Percentiles rank a stretch among this genome's conserved stretches.
Conservation (phyloP, 2,329 filamentous ascomycete genomes). For the Amauroascus verrucosus region DNA sequence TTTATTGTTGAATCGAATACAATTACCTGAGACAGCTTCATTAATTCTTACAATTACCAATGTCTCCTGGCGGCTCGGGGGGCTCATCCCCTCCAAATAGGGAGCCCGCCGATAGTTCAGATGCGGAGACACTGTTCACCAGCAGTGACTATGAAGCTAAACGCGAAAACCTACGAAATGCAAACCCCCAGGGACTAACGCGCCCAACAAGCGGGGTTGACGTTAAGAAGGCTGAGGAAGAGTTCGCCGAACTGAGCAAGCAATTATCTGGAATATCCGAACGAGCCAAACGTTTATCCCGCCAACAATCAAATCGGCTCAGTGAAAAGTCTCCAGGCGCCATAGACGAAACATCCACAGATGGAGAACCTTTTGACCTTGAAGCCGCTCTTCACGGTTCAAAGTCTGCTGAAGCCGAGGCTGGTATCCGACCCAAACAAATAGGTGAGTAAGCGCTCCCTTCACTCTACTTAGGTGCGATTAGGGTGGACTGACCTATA, state of each 20-base stretch:
- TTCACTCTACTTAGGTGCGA: neutral
- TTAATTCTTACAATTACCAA: neutral
- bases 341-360: conserved; percentile 43
- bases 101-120: conserved; percentile 18
- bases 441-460: conserved; percentile 43
- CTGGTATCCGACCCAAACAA: conserved; percentile 70
- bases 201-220: conserved; percentile 32
- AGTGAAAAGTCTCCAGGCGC: conserved; percentile 32
- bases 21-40: no score
- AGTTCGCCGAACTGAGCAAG: conserved; percentile 33
- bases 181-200: conserved; percentile 26
- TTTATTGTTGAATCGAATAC: no score
- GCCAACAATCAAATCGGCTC: conserved; percentile 24
- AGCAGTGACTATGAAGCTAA: conserved; percentile 23
- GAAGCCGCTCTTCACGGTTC: conserved; percentile 63
- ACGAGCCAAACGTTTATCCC: conserved; percentile 28
- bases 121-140: conserved; percentile 21
- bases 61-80: neutral
- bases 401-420: conserved; percentile 59
- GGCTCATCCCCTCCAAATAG: neutral
- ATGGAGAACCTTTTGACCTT: conserved; percentile 59
- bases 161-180: conserved; percentile 24
- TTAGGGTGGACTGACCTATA: conserved; percentile 3
- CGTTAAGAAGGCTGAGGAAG: conserved; percentile 38
- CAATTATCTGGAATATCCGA: conserved; percentile 33